Base-by-base conservation (phyloP, 2,329 filamentous ascomycete genomes). In the Ciborinia camelliae region DNA sequence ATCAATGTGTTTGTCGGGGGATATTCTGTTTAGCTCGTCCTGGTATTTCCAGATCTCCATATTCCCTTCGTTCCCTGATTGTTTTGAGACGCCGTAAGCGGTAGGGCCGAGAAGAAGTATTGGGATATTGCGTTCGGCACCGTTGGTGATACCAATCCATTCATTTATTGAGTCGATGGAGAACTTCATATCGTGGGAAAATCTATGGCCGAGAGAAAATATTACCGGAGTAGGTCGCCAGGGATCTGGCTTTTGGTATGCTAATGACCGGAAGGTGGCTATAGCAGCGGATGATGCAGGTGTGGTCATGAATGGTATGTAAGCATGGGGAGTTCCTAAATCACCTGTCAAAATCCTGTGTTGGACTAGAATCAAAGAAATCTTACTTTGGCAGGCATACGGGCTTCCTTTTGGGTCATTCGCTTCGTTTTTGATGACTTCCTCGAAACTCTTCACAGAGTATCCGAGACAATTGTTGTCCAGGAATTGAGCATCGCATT, bases 31-130 rank as follows among this genome's bases (percentile, higher is more conserved):
- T 43, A 78, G 74, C 57, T 77, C 72, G 9, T 75, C 65, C 8
- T 75, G 55, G 65, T 77, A 80, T 51, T 77, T 73, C 78, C 77
- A 79, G 18, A 77, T 50, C 14, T 51, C 65, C 23, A 60, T 45
- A 41, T 69, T 68, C 23, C 50, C 63, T 3, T 51, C 58, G 3
- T 64, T 66, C 8, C 35, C 41, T 35, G 60, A 15, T 28, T 45
- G 10, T 50, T 63, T 65, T 9, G 59, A 55, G 12, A 62, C 9
- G 32, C 67, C 64, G 10, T 62, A 41, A 8, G 77, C 76, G 30
- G 73, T 75, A 28, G 78, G 78, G 6, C 78, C 76, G 20, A 81
- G 65, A 74, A 78, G 79, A 23, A 81, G 74, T 68, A 80, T 77
- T 4, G 79, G 78, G 3, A 76, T 76, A 43, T 76, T 77, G 15